Evolutionary conservation across 164 flowering plant species (phyloP).

Genomic region (Piper longum): DNA sequence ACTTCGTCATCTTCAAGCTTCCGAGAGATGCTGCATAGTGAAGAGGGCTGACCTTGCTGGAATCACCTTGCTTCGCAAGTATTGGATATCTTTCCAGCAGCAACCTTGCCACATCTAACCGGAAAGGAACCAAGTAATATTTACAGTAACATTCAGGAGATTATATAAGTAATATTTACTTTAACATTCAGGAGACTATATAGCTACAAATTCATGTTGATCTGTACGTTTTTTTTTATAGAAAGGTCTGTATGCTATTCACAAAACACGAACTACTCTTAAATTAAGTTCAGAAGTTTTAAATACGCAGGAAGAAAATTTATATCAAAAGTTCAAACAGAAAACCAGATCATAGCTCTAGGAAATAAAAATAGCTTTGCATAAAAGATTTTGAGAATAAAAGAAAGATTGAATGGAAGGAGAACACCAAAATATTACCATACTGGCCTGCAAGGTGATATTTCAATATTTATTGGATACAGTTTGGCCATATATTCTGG

Average conservation of each 20-base stretch:
- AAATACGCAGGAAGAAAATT: background rate
- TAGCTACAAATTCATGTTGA: too few relatives aligned
- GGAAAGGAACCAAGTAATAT: background rate
- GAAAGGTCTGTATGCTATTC: too few relatives aligned
- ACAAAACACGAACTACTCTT: background rate
- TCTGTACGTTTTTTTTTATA: too few relatives aligned
- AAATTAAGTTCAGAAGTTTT: background rate
- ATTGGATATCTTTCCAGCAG: background rate
- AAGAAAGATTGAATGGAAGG: background rate
- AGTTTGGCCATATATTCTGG: background rate
- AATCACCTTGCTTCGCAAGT: background rate
- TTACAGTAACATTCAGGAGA: background rate
- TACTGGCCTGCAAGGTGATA: background rate
- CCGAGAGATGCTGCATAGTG: conserved; percentile 4
- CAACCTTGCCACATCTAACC: background rate
- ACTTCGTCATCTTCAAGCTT: background rate
- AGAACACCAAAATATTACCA: background rate
- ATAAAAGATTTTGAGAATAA: background rate
- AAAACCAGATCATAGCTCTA: background rate
- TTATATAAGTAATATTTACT: background rate
- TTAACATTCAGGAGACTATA: too few relatives aligned
- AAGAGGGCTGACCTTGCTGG: background rate
- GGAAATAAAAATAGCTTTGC: too few relatives aligned
- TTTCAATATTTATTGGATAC: background rate
- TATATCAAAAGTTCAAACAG: background rate